These are phyloP conservation scores for Aspergillus tamarii DNA, from an alignment of 2,329 filamentous ascomycete genomes.

Conservation along the genomic window DNA sequence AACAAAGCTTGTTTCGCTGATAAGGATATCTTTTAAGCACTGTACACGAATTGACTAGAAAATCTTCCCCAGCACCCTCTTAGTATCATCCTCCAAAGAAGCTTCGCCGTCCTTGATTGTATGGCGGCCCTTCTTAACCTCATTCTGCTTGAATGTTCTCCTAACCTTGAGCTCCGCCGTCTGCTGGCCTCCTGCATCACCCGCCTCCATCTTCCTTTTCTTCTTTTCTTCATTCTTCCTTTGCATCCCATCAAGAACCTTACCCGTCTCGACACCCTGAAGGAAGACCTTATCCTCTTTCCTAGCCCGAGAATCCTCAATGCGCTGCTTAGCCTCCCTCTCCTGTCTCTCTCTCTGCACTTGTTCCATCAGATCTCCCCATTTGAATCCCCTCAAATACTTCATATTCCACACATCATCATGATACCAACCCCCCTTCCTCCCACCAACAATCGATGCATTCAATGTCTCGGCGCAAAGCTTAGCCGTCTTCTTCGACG, in stretches of 20 bases:
- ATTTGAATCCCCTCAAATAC: conserved; percentile 47
- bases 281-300: conserved; percentile 51
- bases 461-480: conserved; percentile 51
- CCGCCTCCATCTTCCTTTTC: conserved; percentile 30
- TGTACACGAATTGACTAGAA: conserved; percentile 32
- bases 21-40: conserved; percentile 10
- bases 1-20: conserved; percentile 5
- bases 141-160: conserved; percentile 48
- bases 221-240: conserved; percentile 47
- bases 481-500: conserved; percentile 49
- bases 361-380: conserved; percentile 51
- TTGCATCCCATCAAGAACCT: conserved; percentile 47
- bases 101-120: conserved; percentile 29
- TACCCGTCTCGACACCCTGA: conserved; percentile 45
- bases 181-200: conserved; percentile 18
- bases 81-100: conserved; percentile 42
- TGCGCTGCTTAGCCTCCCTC: conserved; percentile 44
- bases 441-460: conserved; percentile 46
- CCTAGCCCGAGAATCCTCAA: conserved; percentile 46
- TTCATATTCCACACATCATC: conserved; percentile 54
- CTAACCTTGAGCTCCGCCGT: conserved; percentile 28
- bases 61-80: conserved; percentile 51
- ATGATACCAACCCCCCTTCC: conserved; percentile 50
- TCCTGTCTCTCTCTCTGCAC: conserved; percentile 47
- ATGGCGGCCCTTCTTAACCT: conserved; percentile 35